Evolutionary conservation across 1,284 basidiomycete genomes (phyloP).

Genomic region (Cutaneotrichosporon dermatis): DNA sequence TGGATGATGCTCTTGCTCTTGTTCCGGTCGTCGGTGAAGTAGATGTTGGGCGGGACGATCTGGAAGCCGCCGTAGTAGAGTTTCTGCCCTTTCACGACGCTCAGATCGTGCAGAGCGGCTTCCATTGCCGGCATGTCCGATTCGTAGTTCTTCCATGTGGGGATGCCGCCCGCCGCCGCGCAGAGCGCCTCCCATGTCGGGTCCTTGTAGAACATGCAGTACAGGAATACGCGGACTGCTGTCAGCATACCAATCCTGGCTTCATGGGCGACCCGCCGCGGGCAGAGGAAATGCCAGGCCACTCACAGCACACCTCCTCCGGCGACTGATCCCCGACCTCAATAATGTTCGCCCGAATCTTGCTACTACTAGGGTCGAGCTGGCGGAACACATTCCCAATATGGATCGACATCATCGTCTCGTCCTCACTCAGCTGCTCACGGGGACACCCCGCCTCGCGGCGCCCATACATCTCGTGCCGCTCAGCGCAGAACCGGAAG

Average conservation of each 20-base stretch:
- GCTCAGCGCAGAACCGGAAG: conserved; percentile 36
- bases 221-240: conserved; percentile 33
- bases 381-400: conserved; percentile 33
- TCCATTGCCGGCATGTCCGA: conserved; percentile 23
- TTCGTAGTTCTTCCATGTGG: conserved; percentile 19
- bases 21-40: conserved; percentile 22
- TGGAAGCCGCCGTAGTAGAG: conserved; percentile 33
- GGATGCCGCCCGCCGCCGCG: conserved; percentile 19
- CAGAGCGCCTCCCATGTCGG: conserved; percentile 24
- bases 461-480: conserved; percentile 27
- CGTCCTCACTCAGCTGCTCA: conserved; percentile 20
- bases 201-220: conserved; percentile 27
- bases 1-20: conserved; percentile 13
- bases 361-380: conserved; percentile 22
- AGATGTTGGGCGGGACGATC: conserved; percentile 33
- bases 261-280: too few species aligned
- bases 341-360: conserved; percentile 19
- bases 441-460: conserved; percentile 20
- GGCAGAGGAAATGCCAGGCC: background rate
- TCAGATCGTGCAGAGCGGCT: conserved; percentile 18
- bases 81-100: conserved; percentile 15
- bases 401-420: conserved; percentile 22
- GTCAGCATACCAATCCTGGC: background rate
- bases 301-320: conserved; percentile 35
- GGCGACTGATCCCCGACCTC: conserved; percentile 23